phyloP scores from a whole-genome alignment of 768 basidiomycete genomes.

The Dioszegia crocea region DNA sequence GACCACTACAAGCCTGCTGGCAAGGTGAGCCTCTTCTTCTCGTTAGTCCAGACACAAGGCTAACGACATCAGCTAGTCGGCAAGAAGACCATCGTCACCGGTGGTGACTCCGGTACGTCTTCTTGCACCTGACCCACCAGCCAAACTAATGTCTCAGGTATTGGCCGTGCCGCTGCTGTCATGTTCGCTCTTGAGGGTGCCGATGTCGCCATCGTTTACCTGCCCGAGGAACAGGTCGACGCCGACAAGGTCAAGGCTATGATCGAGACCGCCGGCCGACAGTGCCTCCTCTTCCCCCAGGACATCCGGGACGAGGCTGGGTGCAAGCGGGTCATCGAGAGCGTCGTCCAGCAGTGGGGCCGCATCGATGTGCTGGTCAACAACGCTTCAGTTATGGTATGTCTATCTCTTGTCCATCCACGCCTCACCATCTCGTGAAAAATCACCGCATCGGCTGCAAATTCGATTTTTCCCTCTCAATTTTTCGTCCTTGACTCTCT shows the following conservation, averaged over 20 bases:
- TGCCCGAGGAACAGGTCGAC: constrained; percentile 59
- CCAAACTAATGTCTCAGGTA: constrained; percentile 40
- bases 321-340: constrained; percentile 45
- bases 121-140: not conserved
- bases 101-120: constrained; percentile 51
- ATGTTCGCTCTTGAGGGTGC: constrained; percentile 53
- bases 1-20: constrained; percentile 47
- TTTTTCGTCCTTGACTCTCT: too few species aligned
- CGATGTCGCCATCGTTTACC: constrained; percentile 53
- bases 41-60: not conserved
- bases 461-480: too few species aligned
- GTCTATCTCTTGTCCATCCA: constrained; percentile 11
- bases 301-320: constrained; percentile 48
- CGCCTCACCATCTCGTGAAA: not conserved
- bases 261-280: constrained; percentile 30
- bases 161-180: constrained; percentile 54
- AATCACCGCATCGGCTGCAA: not conserved
- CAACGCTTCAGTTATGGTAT: constrained; percentile 57
- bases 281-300: constrained; percentile 45
- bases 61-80: constrained; percentile 51
- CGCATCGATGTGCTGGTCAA: constrained; percentile 60
- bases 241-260: constrained; percentile 40
- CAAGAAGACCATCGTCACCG: constrained; percentile 56
- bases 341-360: constrained; percentile 48
- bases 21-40: constrained; percentile 27